Evolutionary conservation across 2,329 filamentous ascomycete species (phyloP), one percentile per base, ranked within the genome.

Genomic region (Fusarium sp.): DNA sequence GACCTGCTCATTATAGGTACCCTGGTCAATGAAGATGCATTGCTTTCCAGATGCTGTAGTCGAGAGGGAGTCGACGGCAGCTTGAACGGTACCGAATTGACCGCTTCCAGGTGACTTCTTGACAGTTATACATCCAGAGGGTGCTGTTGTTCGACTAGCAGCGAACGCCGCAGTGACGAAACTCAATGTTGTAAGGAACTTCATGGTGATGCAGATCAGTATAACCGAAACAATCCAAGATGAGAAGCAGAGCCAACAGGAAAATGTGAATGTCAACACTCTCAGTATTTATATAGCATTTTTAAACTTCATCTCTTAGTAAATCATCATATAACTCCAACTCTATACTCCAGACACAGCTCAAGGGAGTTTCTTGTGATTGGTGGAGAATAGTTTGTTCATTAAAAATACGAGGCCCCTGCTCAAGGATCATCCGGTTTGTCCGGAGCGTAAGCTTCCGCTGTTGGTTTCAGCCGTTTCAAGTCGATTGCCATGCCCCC

Each of bases 11-110:
- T 60, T 71, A 82, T 91, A 91, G 23, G 87, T 90, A 5, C 89
- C 52, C 81, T 92, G 91, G 40, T 88, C 90, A 79, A 93, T 88
- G 82, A 92, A 92, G 81, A 93, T 90, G 76, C 86, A 88, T 66
- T 90, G 88, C 3, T 83, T 83, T 3, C 80, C 72, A 4, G 86
- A 84, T 11, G 85, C 84, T 3, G 83, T 82, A 1, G 85, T 87
- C n/a, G 86, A 87, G 13, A 92, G 85, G 9, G 89, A 86, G 74
- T 89, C 78, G 64, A 92, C 86, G 13, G 91, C 90, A 23, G 85
- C 80, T 76, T 90, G 88, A 46, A 92, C 50, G 5, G 75, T 80
- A 60, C 77, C 76, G 68, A 80, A 83, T 37, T 73, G 75, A 47
- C 82, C 66, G 79, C 87, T 75, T 25, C 59, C 62, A 1, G 71